Base-by-base conservation (phyloP, 139 green algal species). In the Chlorella sp. region DNA sequence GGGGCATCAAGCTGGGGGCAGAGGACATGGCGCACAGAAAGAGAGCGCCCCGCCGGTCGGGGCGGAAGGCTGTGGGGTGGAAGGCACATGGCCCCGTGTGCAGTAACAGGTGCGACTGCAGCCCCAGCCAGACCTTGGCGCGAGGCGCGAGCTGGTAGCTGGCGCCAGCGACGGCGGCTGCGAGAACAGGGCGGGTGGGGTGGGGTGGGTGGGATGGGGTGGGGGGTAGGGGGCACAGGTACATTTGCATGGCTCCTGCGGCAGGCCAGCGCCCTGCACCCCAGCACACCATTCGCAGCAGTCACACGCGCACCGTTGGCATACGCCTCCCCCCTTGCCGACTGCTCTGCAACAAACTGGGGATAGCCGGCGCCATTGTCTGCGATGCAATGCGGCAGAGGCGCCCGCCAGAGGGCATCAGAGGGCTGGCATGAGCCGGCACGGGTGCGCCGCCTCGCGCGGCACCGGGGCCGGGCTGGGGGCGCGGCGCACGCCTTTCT, bases 131-230 rank as follows among this genome's bases (percentile, higher is more conserved):
- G n/a, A n/a, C n/a, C n/a, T n/a, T n/a, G n/a, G 88, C 86, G 0
- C 90, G 77, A 0, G 89, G 86, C 0, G 76, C 77, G 38, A 88
- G 53, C 79, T 93, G 83, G 58, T 91, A 88, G 31, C 73, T 79
- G 5, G 90, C 79, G 53, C 81, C 83, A 1, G 71, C n/a, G 8
- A 81, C 35, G 48, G 77, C 31, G 56, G 12, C 21, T 27, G 19
- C 21, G 12, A 64, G 25, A 35, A 27, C 56, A 17, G 19, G 17
- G 17, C 48, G 21, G 48, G 21, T 58, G 17, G 17, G 17, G 21
- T 58, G 48, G 17, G 21, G 21, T 21, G 48, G 17, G 17, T 58
- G 48, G 21, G 21, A 58, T 58, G 17, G 17, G 17, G 17, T 58
- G 17, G 17, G 21, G 17, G 21, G 21, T 17, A 58, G 17, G 17